Base-by-base conservation (phyloP, 176 grass and related monocot species). In the Oryza punctata region DNA sequence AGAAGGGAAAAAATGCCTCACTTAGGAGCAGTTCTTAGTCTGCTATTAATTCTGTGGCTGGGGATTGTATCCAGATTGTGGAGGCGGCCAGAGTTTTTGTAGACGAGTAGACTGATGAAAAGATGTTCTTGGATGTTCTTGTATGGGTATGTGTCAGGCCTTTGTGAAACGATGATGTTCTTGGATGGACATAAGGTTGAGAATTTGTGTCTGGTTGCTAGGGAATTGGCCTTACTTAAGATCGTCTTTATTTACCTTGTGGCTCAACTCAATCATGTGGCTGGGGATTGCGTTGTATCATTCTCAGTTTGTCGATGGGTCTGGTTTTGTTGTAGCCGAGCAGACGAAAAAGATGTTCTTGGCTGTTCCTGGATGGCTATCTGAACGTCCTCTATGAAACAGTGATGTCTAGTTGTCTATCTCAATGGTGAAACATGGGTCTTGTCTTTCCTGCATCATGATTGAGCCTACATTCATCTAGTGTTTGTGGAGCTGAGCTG, bases 391-490 rank as follows among this genome's bases (percentile, higher is more conserved):
- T 77, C 9, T 69, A 24, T 73, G 68, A 52, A 54, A 46, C 6
- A 59, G 46, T 49, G 21, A 24, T 57, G 9, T 61, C 57, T 24
- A 24, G 2, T 61, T 61, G n/a, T 40, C 19, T 59, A 29, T 72
- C 27, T 65, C 3, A 26, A 71, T 10, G 21, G 24, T 38, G 67
- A 49, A 40, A 73, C 27, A 63, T 4, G 47, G 75, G 12, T 74
- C 2, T 28, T 3, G 14, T 69, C 3, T 40, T 44, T 13, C 14
- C 21, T 72, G 4, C 54, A 66, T 32, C 57, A 67, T 52, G 24
- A 27, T 60, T 12, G 5, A 84, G 2, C 70, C 15, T 82, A 35
- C 72, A 64, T 33, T 71, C 66, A 54, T 16, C 27, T 88, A 49
- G 30, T 57, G 35, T 65, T 23, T 14, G 35, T 54, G 29, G 24